Evolutionary conservation across 2,329 filamentous ascomycete genomes (phyloP).

Genomic region (Talaromyces piceae): DNA sequence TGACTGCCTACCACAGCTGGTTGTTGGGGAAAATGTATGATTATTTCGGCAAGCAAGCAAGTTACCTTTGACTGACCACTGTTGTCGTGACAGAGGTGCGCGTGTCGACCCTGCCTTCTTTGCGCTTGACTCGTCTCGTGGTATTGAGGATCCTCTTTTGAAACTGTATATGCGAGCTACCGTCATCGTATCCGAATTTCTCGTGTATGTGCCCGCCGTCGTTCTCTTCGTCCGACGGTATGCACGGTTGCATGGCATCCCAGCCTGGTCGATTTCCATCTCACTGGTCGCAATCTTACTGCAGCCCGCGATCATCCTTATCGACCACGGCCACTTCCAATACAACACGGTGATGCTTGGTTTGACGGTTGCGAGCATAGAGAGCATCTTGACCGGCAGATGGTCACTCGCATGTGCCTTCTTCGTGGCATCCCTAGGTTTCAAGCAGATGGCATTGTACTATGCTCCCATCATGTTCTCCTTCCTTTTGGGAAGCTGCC

Average conservation of each 20-base stretch:
- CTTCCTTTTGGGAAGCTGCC: constrained; percentile 77
- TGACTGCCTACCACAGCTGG: constrained; percentile 99
- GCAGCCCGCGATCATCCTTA: constrained; percentile 82
- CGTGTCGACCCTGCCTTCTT: constrained; percentile 82
- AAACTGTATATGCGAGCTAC: constrained; percentile 96
- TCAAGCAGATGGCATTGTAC: constrained; percentile 99
- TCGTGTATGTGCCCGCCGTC: constrained; percentile 77
- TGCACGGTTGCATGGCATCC: constrained; percentile 66
- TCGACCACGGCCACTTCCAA: constrained; percentile 95
- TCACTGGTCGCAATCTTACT: constrained; percentile 84
- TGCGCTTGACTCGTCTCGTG: constrained; percentile 71
- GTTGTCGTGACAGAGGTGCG: constrained; percentile 49
- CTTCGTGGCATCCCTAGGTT: constrained; percentile 88
- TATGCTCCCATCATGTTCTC: constrained; percentile 91
- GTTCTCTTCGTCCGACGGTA: constrained; percentile 80
- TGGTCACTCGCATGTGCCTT: constrained; percentile 86
- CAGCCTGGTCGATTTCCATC: constrained; percentile 73
- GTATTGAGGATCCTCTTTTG: constrained; percentile 66
- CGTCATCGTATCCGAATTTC: constrained; percentile 82
- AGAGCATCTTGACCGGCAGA: constrained; percentile 77
- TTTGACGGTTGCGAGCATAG: constrained; percentile 76
- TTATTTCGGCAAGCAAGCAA: constrained; percentile 3
- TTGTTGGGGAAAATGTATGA: constrained; percentile 70
- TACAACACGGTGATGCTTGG: constrained; percentile 99
- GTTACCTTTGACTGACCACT: constrained; percentile 13